Evolutionary conservation across 768 basidiomycete genomes (phyloP), one percentile per base, ranked within the genome.

Genomic region (Tricholoma bakamatsutake): DNA sequence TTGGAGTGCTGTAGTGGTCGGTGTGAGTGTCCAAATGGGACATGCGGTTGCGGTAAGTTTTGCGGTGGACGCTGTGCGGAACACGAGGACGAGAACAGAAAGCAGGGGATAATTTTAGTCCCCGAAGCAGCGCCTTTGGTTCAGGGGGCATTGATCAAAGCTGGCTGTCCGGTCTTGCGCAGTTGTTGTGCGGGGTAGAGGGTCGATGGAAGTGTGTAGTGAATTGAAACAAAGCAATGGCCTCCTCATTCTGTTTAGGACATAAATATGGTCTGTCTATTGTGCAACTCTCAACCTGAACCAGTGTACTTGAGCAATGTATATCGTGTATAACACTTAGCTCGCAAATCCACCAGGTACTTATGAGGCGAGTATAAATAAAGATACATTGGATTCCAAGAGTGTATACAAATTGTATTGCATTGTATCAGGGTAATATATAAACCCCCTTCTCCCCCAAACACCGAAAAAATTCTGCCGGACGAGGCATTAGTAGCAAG

Each of bases 1-100:
- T 70, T 89, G 54, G 79, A 83, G 60, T 88, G 85, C 63, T 87
- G 85, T 65, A 80, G 78, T 1, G 84, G 86, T 2, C 68, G 68
- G 31, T 87, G 86, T 63, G 75, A 73, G 17, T 87, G 86, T 65
- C 78, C 83, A 3, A 66, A 66, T 21, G 80, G 74, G 5, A 64
- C 59, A 10, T 88, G 87, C 57, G 70, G 65, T n/a, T 88, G 85
- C 62, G 76, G 78, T n/a, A 67, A 71, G 28, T 72, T 74, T 37
- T 88, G 87, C 61, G 69, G 71, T 55, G 84, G 84, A 12, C 79
- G 78, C 60, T 82, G 80, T 63, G 66, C 59, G 17, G 74, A 75
- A 27, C 70, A 73, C 62, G 33, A 28, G 40, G 35, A 35, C 51
- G 55, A 56, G 39, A 46, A 11, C 17, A 24, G 21, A 37, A 47